Base-by-base conservation (phyloP, 176 grass and related monocot species). In the Thinopyrum elongatum region DNA sequence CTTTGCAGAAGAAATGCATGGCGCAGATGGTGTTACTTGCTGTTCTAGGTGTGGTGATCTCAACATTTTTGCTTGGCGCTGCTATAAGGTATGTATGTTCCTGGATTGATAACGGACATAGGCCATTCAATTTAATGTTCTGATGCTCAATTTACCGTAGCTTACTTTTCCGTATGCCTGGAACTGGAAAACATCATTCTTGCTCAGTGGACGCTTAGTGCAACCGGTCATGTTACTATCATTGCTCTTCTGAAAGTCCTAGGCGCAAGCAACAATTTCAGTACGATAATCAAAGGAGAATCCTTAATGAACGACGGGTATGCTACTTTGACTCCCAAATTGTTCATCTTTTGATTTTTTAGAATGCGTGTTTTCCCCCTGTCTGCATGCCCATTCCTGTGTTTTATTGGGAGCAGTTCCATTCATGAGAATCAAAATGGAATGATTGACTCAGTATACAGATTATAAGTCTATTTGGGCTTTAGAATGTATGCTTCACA, bases 221-320 rank as follows among this genome's bases (percentile, higher is more conserved):
- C 35, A 36, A 36, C 35, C 35, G 5, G 35, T 36, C 6, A 36
- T 36, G 35, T 36, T 36, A 93, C 88, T 84, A 89, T 94, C 59
- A 93, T 98, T 66, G 95, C 95, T 13, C 77, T 95, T 47, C 83
- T 98, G 23, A 98, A 94, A 87, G 95, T 94, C 76, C 89, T 98
- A 57, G 91, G 91, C 64, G 93, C 95, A 76, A 93, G 91, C 89
- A 95, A 98, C 90, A 98, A 95, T 70, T 76, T 98, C 64, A 95
- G 69, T 27, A 98, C 93, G 44, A 91, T 98, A 74, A 98, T 98
- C 77, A 93, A 98, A 76, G 95, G 95, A 79, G 93, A 95, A 94
- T 94, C 93, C 10, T 79, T 98, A 65, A 98, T 95, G 89, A 98
- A 98, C 28, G 93, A 98, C 66, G 95, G 95, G 93, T 98, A 95